Percentiles rank a stretch among this genome's conserved stretches.
phyloP scores from a whole-genome alignment of 2,329 filamentous ascomycete species.

The Paraphaeosphaeria sporulosa region DNA sequence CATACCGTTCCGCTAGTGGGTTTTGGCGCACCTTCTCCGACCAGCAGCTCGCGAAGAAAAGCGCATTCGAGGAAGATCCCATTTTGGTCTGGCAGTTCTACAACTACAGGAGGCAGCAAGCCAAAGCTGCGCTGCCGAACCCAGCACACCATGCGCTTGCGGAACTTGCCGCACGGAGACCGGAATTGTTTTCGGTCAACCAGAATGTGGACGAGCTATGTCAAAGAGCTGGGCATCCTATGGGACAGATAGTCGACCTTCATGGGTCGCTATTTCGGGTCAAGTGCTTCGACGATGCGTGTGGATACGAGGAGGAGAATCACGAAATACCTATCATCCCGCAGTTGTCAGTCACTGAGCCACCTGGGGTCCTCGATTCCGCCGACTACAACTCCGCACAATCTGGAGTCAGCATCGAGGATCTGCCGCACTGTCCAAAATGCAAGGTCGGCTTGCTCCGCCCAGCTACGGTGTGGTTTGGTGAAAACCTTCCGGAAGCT shows the following conservation, averaged over 20 bases:
- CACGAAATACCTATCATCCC: conserved; percentile 1
- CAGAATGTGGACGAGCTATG: conserved; percentile 14
- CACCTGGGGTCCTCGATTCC: background rate
- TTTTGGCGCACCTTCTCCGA: conserved; percentile 28
- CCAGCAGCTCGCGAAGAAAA: conserved; percentile 21
- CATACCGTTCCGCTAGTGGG: conserved; percentile 28
- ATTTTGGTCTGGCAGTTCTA: conserved; percentile 16
- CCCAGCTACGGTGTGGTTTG: conserved; percentile 14
- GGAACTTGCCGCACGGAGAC: conserved; percentile 7
- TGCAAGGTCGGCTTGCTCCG: conserved; percentile 9
- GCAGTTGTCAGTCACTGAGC: background rate
- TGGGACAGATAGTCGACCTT: background rate
- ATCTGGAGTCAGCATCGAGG: background rate
- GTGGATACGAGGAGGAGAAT: conserved; percentile 4
- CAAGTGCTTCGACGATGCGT: conserved; percentile 2
- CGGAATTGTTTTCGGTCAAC: conserved; percentile 6
- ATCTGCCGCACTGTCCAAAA: conserved; percentile 12
- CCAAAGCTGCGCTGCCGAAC: conserved; percentile 7
- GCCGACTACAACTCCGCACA: background rate
- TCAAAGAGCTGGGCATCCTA: conserved; percentile 3
- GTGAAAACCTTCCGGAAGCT: conserved; percentile 4
- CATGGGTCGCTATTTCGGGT: conserved; percentile 11
- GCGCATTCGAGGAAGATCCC: conserved; percentile 21
- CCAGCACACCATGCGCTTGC: conserved; percentile 11
- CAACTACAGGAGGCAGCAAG: background rate